A percentile compares a stretch with the other conserved stretches of the same genome.
phyloP scores from a whole-genome alignment of 345 rosid genomes.

The Gossypium mustelinum region DNA sequence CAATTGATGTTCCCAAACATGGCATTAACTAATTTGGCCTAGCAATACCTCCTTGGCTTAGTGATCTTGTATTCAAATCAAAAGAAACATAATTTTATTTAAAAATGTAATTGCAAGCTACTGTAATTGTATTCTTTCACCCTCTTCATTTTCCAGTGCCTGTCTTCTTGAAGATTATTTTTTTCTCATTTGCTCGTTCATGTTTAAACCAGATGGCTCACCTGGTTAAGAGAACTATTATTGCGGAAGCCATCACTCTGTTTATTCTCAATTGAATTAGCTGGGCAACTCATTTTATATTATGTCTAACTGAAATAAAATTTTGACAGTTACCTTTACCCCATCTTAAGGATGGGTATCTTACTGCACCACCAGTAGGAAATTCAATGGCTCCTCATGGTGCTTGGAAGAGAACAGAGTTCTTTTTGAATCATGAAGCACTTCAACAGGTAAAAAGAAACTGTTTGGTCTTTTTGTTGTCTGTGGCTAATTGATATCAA shows the following conservation, averaged over 20 bases:
- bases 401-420: slow-evolving; percentile 14
- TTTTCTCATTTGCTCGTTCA: background rate
- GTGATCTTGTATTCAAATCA: background rate
- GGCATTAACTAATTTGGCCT: background rate
- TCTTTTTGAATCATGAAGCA: slow-evolving; percentile 12
- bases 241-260: background rate
- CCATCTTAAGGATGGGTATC: slow-evolving; percentile 11
- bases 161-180: background rate
- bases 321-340: slow-evolving; percentile 15
- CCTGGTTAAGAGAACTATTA: background rate
- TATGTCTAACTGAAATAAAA: background rate
- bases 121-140: background rate
- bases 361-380: slow-evolving; percentile 8
- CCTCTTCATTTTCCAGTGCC: background rate
- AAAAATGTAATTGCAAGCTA: background rate
- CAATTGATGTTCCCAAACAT: background rate
- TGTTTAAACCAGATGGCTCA: background rate
- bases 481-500: background rate
- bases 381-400: slow-evolving; percentile 5
- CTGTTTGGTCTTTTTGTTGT: background rate
- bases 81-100: background rate
- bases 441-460: slow-evolving; percentile 11
- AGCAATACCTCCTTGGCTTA: background rate
- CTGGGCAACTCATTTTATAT: background rate
- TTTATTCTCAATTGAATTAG: background rate